These are phyloP conservation scores for Daldinia concentrica DNA, from an alignment of 495 filamentous ascomycete species.

Conservation along the genomic window DNA sequence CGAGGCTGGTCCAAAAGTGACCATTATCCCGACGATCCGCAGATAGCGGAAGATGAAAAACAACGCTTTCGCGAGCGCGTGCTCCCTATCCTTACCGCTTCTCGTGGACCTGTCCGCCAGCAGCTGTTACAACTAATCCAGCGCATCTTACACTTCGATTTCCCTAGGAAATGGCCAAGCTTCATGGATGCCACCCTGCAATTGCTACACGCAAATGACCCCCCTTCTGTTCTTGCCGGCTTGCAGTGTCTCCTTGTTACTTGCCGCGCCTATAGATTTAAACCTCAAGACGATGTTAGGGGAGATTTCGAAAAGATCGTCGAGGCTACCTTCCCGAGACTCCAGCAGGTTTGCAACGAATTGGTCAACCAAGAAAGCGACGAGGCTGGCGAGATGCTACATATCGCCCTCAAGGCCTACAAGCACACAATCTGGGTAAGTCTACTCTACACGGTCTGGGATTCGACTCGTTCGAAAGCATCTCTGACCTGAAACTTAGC, in stretches of 20 bases:
- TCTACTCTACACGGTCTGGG: slow-evolving; percentile 35
- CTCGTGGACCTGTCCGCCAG: slow-evolving; percentile 79
- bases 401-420: slow-evolving; percentile 91
- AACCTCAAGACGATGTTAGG: slow-evolving; percentile 77
- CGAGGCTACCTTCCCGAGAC: slow-evolving; percentile 87
- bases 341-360: slow-evolving; percentile 84
- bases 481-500: slow-evolving; percentile 61
- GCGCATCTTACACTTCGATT: slow-evolving; percentile 94
- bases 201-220: slow-evolving; percentile 83
- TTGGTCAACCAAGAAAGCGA: slow-evolving; percentile 88
- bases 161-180: slow-evolving; percentile 90
- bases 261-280: slow-evolving; percentile 93
- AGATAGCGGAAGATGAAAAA: slow-evolving; percentile 90
- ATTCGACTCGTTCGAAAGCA: slow-evolving; percentile 1
- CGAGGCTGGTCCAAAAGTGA: slow-evolving; percentile 86
- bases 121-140: slow-evolving; percentile 94
- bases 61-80: slow-evolving; percentile 84
- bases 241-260: slow-evolving; percentile 93
- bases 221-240: slow-evolving; percentile 87
- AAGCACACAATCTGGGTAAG: slow-evolving; percentile 97
- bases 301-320: slow-evolving; percentile 94
- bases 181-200: slow-evolving; percentile 92
- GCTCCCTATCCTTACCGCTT: slow-evolving; percentile 84
- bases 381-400: slow-evolving; percentile 96
- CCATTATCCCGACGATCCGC: slow-evolving; percentile 68